Conservation (phyloP, 2,329 filamentous ascomycete species). For the Paecilomyces fulvus region DNA sequence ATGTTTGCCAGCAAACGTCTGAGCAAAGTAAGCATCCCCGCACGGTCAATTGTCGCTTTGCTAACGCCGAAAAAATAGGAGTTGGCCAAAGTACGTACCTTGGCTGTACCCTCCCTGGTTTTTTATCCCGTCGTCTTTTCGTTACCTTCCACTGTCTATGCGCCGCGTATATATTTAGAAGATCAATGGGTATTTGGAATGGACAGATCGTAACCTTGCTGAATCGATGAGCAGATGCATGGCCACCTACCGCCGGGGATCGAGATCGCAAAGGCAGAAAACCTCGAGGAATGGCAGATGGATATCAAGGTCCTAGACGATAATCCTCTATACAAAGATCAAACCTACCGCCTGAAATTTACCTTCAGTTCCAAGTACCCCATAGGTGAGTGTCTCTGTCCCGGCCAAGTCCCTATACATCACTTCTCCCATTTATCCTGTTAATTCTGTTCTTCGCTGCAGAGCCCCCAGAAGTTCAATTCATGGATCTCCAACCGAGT, state of each 20-base stretch:
- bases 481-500: conserved; percentile 51
- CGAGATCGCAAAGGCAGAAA: conserved; percentile 67
- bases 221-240: conserved; percentile 41
- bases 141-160: not conserved
- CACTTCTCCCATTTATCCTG: not conserved
- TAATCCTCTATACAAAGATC: conserved; percentile 76
- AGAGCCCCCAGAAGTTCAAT: conserved; percentile 95
- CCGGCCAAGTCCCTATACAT: not conserved
- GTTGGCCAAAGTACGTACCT: conserved; percentile 43
- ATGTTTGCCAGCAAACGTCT: conserved; percentile 46
- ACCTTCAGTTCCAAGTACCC: conserved; percentile 77
- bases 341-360: conserved; percentile 81
- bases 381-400: conserved; percentile 55
- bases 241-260: conserved; percentile 59
- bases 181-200: not conserved
- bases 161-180: not conserved
- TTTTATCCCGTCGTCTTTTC: not conserved
- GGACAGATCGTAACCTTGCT: not conserved
- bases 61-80: conserved; percentile 34
- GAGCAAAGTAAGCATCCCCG: conserved; percentile 31
- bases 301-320: conserved; percentile 84
- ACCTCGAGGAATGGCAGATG: conserved; percentile 82
- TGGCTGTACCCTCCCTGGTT: not conserved
- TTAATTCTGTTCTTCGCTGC: not conserved
- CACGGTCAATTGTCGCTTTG: conserved; percentile 2